Conservation (phyloP, 2,329 filamentous ascomycete genomes). For the Parasarocladium wereldwijsianum region DNA sequence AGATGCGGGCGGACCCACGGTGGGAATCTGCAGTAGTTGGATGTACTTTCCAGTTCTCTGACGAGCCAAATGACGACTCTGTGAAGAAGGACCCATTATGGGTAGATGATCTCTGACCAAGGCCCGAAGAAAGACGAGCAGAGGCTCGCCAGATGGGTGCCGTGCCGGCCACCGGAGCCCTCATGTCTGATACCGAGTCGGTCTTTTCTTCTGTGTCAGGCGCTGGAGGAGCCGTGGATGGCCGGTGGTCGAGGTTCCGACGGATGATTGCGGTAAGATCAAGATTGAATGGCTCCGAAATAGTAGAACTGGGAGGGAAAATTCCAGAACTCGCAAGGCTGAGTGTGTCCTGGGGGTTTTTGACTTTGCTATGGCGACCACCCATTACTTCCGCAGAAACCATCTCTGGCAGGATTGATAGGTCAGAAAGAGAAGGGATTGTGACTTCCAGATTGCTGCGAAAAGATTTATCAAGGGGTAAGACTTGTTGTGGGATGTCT, state of each 20-base stretch:
- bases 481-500: constrained; percentile 1
- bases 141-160: background rate
- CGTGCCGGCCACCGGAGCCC: background rate
- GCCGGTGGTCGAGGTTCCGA: constrained; percentile 7
- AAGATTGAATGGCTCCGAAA: constrained; percentile 1
- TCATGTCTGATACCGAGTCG: constrained; percentile 11
- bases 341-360: constrained; percentile 6
- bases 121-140: no score
- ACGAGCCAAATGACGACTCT: constrained; percentile 19
- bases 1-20: constrained; percentile 35
- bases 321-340: constrained; percentile 8
- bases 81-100: constrained; percentile 10
- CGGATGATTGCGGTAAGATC: constrained; percentile 3
- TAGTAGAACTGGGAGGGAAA: background rate
- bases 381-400: background rate
- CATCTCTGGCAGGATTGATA: constrained; percentile 10
- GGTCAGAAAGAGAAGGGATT: constrained; percentile 14
- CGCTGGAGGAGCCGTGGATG: constrained; percentile 5
- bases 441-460: constrained; percentile 14
- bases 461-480: constrained; percentile 11
- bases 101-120: constrained; percentile 2
- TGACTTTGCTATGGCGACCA: constrained; percentile 1
- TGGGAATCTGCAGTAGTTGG: constrained; percentile 82
- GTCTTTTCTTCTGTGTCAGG: constrained; percentile 9
- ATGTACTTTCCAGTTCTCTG: constrained; percentile 19